These are phyloP conservation scores for Saksenaea oblongispora DNA, from an alignment of 371 early-diverging fungal species.

Conservation along the genomic window DNA sequence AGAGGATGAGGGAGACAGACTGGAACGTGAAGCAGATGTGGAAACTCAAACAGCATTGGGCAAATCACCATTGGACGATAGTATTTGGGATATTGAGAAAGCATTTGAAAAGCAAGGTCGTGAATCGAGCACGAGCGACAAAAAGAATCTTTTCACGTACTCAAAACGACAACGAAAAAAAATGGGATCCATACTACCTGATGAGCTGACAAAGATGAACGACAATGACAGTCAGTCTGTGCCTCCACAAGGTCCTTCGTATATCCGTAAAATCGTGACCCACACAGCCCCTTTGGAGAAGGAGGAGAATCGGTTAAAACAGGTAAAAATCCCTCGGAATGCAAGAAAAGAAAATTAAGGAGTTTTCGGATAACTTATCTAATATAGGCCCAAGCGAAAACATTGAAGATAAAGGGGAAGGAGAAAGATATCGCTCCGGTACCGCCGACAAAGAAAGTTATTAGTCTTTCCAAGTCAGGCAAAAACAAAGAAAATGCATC, in stretches of 20 bases:
- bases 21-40: background rate
- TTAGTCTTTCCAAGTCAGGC: conserved; percentile 13
- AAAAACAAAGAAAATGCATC: background rate
- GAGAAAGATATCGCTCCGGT: conserved; percentile 8
- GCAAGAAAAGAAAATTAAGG: background rate
- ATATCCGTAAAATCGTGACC: background rate
- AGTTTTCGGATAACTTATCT: background rate
- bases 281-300: background rate
- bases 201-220: background rate
- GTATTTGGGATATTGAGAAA: conserved; percentile 26
- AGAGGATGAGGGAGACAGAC: background rate
- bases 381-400: conserved; percentile 4
- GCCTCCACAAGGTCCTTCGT: background rate
- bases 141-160: conserved; percentile 1
- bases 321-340: conserved; percentile 2
- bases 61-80: conserved; percentile 13
- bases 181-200: background rate
- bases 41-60: background rate
- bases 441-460: background rate
- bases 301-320: background rate
- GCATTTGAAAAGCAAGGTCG: conserved; percentile 3
- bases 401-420: conserved; percentile 17
- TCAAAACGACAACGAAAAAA: conserved; percentile 2
- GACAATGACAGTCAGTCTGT: background rate
- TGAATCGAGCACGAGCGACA: background rate